Evolutionary conservation across 2,329 filamentous ascomycete genomes (phyloP).

Genomic region (Colletotrichum lentis): DNA sequence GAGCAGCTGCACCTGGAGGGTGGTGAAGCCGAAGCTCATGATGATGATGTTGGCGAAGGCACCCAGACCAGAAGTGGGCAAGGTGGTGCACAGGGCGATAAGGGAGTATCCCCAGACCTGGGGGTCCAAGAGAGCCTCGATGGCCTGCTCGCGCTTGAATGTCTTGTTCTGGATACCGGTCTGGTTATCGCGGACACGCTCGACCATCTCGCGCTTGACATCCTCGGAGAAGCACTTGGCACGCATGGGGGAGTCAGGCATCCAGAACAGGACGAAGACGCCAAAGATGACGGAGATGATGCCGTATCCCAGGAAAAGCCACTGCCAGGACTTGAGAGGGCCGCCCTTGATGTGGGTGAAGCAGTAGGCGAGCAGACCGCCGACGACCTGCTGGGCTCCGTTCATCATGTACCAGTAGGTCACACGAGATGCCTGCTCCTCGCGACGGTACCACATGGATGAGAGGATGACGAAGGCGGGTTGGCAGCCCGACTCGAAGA

Average conservation of each 20-base stretch:
- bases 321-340: slow-evolving; percentile 71
- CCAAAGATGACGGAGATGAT: slow-evolving; percentile 69
- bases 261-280: slow-evolving; percentile 68
- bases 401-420: slow-evolving; percentile 85
- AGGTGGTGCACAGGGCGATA: slow-evolving; percentile 74
- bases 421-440: slow-evolving; percentile 72
- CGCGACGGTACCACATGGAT: slow-evolving; percentile 74
- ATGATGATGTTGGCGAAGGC: slow-evolving; percentile 81
- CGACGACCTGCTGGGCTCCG: slow-evolving; percentile 75
- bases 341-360: slow-evolving; percentile 61
- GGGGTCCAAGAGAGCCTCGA: slow-evolving; percentile 67
- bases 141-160: slow-evolving; percentile 57
- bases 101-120: slow-evolving; percentile 71
- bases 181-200: slow-evolving; percentile 67
- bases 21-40: slow-evolving; percentile 70
- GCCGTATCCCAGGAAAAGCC: slow-evolving; percentile 74
- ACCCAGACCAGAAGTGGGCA: slow-evolving; percentile 77
- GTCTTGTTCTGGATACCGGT: slow-evolving; percentile 66
- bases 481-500: slow-evolving; percentile 76
- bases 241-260: slow-evolving; percentile 76
- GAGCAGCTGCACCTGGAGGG: slow-evolving; percentile 74
- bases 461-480: slow-evolving; percentile 73
- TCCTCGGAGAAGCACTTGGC: slow-evolving; percentile 73
- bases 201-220: slow-evolving; percentile 70
- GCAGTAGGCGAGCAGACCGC: slow-evolving; percentile 74